Conservation (phyloP, 2,329 filamentous ascomycete genomes). For the Macrophomina pseudophaseolina region DNA sequence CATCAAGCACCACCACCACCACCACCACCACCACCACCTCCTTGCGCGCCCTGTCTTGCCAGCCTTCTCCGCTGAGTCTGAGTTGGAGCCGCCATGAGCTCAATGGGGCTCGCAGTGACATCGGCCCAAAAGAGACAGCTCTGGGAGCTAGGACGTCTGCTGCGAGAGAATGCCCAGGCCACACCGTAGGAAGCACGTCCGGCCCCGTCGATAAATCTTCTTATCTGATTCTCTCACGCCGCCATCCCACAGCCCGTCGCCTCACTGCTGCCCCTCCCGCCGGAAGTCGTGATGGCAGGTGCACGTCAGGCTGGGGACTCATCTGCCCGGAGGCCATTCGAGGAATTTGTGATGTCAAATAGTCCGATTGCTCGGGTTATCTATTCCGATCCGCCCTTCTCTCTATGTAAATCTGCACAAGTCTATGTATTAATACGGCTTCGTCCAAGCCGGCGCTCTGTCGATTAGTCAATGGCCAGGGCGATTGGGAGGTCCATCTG, state of each 20-base stretch:
- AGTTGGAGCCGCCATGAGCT: neutral
- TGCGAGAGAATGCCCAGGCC: neutral
- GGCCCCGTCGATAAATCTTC: conserved; percentile 16
- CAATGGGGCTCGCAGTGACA: neutral
- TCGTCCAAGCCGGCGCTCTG: conserved; percentile 2
- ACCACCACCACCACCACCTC: no score
- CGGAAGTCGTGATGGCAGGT: neutral
- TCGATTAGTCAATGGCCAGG: conserved; percentile 20
- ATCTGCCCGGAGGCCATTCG: neutral
- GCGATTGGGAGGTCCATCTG: conserved; percentile 16
- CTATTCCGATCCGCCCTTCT: conserved; percentile 11
- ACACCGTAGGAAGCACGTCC: conserved; percentile 11
- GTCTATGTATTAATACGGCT: conserved; percentile 10
- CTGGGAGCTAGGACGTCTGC: conserved; percentile 19
- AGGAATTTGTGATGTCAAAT: neutral
- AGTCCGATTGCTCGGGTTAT: conserved; percentile 17
- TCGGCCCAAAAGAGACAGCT: conserved; percentile 9
- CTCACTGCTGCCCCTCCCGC: neutral
- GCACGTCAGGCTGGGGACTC: neutral
- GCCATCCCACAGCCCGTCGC: neutral
- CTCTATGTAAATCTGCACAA: conserved; percentile 2
- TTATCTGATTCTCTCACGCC: conserved; percentile 16
- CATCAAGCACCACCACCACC: neutral
- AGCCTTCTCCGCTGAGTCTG: neutral
- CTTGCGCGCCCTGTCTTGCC: neutral